Conservation (phyloP, 1,284 basidiomycete species). For the Phlebopus sp. region DNA sequence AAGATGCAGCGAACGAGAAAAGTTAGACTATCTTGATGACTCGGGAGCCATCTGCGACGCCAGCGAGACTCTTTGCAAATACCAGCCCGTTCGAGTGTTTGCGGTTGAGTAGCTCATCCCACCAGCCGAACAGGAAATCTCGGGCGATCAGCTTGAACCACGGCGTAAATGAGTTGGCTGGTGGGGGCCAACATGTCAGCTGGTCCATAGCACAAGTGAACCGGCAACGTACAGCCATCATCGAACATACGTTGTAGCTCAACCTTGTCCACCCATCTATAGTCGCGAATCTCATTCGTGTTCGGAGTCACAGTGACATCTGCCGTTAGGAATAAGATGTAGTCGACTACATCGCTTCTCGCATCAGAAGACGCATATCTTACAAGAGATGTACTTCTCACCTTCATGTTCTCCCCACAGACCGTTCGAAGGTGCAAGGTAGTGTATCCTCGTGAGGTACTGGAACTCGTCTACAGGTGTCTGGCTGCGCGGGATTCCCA, state of each 20-base stretch:
- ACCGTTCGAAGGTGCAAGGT: constrained; percentile 90
- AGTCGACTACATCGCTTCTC: constrained; percentile 73
- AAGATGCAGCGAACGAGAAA: not conserved
- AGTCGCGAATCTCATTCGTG: constrained; percentile 88
- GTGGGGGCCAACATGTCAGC: constrained; percentile 10
- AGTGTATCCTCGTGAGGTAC: constrained; percentile 96
- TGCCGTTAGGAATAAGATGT: constrained; percentile 93
- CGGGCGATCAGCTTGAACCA: constrained; percentile 99
- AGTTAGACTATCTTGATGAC: constrained; percentile 73
- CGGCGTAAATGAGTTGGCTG: constrained; percentile 90
- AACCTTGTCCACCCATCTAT: constrained; percentile 87
- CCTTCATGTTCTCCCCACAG: constrained; percentile 99
- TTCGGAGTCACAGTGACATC: constrained; percentile 87
- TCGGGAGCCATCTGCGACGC: constrained; percentile 68
- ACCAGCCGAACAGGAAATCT: constrained; percentile 98
- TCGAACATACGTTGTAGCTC: constrained; percentile 93
- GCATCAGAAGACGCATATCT: constrained; percentile 7
- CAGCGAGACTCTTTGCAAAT: constrained; percentile 63
- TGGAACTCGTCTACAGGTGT: constrained; percentile 87
- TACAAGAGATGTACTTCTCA: constrained; percentile 34
- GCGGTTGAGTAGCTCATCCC: constrained; percentile 82
- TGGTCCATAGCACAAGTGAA: not conserved
- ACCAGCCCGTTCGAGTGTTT: constrained; percentile 60
- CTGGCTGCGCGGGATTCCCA: constrained; percentile 84
- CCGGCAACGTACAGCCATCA: constrained; percentile 56